phyloP scores from a whole-genome alignment of 148 eudicot species.

The Chenopodium album region DNA sequence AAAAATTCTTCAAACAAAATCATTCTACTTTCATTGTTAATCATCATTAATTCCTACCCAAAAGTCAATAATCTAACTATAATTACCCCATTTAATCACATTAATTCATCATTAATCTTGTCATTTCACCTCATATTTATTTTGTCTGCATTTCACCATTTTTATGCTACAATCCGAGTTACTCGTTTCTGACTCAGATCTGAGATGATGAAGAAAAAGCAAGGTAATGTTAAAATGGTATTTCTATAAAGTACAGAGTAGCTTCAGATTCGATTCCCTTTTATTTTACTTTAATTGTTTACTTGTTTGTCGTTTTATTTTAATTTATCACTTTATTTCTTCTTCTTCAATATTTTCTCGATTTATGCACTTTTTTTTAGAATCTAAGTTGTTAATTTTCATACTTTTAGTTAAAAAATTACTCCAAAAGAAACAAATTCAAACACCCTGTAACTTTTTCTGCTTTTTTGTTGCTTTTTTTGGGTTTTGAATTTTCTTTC shows the following conservation, averaged over 20 bases:
- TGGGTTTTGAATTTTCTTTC: too few relatives aligned
- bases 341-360: slow-evolving; percentile 14
- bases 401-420: not conserved
- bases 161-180: not conserved
- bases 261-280: slow-evolving; percentile 24
- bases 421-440: slow-evolving; percentile 6
- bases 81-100: slow-evolving; percentile 7
- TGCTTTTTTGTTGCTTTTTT: slow-evolving; percentile 5
- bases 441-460: slow-evolving; percentile 16
- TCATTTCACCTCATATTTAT: not conserved
- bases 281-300: slow-evolving; percentile 8
- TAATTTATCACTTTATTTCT: not conserved
- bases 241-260: slow-evolving; percentile 1
- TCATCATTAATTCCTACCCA: not conserved
- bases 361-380: slow-evolving; percentile 20
- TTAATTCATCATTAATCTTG: not conserved
- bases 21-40: not conserved
- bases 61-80: not conserved
- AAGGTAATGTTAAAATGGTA: slow-evolving; percentile 6
- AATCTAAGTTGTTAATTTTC: not conserved
- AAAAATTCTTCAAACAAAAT: not conserved
- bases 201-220: not conserved
- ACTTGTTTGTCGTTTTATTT: not conserved
- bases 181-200: slow-evolving; percentile 21
- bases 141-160: slow-evolving; percentile 18